Conservation (phyloP, 345 rosid genomes). For the Microcos paniculata region DNA sequence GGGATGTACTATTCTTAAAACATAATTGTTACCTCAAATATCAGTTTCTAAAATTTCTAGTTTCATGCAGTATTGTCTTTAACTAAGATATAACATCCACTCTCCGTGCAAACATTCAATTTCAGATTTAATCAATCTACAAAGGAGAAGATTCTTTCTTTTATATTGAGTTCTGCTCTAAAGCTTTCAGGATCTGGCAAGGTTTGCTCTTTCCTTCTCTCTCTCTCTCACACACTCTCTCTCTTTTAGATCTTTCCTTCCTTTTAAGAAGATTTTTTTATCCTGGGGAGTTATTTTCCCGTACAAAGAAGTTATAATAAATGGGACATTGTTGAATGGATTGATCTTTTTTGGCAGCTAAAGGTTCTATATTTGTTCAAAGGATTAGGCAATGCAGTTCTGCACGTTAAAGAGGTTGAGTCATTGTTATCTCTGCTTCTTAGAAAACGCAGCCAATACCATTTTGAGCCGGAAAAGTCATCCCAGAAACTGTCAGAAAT, state of each 20-base stretch:
- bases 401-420: conserved; percentile 55
- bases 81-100: not conserved
- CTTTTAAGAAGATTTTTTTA: not conserved
- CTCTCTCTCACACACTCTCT: not conserved
- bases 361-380: conserved; percentile 65
- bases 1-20: not conserved
- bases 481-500: conserved; percentile 48
- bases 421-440: conserved; percentile 59
- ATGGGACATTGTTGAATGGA: not conserved
- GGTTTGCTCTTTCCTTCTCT: conserved; percentile 39
- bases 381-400: conserved; percentile 63
- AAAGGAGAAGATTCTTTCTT: conserved; percentile 59
- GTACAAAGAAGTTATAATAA: not conserved
- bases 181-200: conserved; percentile 66
- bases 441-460: conserved; percentile 50
- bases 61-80: not conserved
- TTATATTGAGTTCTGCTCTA: conserved; percentile 53
- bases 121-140: conserved; percentile 75
- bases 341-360: conserved; percentile 54
- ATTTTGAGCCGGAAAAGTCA: conserved; percentile 39
- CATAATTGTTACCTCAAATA: not conserved
- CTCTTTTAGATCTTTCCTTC: not conserved
- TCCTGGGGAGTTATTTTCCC: not conserved
- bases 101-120: not conserved
- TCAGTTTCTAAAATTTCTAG: not conserved